Percentiles rank a stretch among this genome's conserved stretches.
phyloP scores from a whole-genome alignment of 441 rosid genomes.

The Croton laevigatus region DNA sequence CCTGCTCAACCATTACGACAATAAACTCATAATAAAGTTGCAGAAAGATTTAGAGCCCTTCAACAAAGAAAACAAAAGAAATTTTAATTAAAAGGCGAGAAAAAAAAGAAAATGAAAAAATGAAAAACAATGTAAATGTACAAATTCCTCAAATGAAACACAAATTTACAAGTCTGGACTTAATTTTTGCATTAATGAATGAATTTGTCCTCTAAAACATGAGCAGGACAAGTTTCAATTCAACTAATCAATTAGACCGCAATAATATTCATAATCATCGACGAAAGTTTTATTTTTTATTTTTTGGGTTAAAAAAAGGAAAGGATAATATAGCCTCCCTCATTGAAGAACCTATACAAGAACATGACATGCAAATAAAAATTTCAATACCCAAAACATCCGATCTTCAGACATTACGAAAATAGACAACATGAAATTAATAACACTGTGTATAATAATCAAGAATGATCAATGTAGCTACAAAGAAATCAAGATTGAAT shows the following conservation, averaged over 20 bases:
- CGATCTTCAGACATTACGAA: not conserved
- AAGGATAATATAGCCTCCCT: not conserved
- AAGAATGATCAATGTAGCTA: not conserved
- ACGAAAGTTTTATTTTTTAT: no score
- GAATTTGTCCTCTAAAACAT: not conserved
- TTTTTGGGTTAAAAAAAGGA: not conserved
- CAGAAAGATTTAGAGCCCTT: not conserved
- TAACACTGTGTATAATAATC: not conserved
- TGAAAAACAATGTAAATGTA: not conserved
- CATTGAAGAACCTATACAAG: not conserved
- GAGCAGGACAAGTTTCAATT: not conserved
- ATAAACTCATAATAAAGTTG: not conserved
- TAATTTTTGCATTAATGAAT: not conserved
- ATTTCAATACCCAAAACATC: not conserved
- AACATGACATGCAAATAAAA: not conserved
- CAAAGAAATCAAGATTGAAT: not conserved
- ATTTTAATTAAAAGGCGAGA: not conserved
- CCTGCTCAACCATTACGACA: not conserved
- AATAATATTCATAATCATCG: not conserved
- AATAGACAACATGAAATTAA: no score
- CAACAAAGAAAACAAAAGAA: not conserved
- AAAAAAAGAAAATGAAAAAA: not conserved
- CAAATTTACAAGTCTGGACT: not conserved
- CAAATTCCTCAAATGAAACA: not conserved
- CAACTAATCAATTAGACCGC: not conserved